phyloP scores from a whole-genome alignment of 2,329 filamentous ascomycete species.

The Neonectria faginata region DNA sequence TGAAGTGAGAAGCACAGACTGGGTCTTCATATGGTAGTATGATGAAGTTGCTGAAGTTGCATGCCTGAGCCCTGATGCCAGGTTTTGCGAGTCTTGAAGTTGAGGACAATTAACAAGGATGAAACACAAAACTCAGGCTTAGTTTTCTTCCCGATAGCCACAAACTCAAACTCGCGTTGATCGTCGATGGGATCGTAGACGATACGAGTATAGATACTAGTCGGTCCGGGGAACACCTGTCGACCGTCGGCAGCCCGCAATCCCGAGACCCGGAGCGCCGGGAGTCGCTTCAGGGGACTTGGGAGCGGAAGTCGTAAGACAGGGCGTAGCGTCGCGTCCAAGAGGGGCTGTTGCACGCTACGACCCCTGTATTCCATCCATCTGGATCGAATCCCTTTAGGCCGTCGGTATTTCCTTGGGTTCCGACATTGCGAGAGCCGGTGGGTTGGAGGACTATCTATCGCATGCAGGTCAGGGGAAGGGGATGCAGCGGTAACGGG shows the following conservation, averaged over 20 bases:
- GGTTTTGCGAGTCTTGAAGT: not conserved
- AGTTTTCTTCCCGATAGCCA: not conserved
- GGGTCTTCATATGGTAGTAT: not conserved
- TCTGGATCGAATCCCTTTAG: not conserved
- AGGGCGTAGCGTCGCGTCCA: too few species aligned
- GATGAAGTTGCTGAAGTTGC: not conserved
- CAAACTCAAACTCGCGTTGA: not conserved
- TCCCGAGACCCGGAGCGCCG: conserved; percentile 17
- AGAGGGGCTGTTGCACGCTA: not conserved
- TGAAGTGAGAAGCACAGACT: too few species aligned
- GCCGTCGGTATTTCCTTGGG: not conserved
- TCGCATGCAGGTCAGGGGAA: not conserved
- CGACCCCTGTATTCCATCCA: not conserved
- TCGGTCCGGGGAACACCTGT: too few species aligned
- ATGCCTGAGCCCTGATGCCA: too few species aligned
- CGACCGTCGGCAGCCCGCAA: conserved; percentile 1
- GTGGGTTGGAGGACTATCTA: not conserved
- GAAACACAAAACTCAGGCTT: not conserved
- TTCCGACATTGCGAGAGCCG: not conserved
- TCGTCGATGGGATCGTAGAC: not conserved
- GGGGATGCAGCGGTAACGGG: too few species aligned
- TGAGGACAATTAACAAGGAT: too few species aligned
- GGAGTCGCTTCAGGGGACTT: conserved; percentile 3
- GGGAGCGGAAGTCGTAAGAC: too few species aligned
- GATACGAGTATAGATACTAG: not conserved